Percentiles rank a stretch among this genome's conserved stretches.
Conservation (phyloP, 805 yeast genomes). For the Priceomyces haplophilus region DNA sequence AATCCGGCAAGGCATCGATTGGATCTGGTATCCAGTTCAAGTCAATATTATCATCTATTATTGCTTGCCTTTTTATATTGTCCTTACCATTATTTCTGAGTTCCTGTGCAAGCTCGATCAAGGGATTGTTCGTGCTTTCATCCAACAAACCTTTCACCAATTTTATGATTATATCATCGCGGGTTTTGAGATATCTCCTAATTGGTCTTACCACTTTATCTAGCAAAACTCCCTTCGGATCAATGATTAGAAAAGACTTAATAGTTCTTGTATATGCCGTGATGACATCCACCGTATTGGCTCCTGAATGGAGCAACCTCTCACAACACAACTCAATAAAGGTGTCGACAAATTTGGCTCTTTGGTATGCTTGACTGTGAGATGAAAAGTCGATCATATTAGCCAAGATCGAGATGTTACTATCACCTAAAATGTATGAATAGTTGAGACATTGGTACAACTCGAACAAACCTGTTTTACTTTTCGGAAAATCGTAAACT, state of each 20-base stretch:
- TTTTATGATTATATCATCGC: conserved; percentile 68
- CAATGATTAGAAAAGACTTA: conserved; percentile 68
- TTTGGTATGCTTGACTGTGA: conserved; percentile 37
- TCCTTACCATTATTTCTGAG: conserved; percentile 28
- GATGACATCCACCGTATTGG: conserved; percentile 71
- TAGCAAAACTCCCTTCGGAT: conserved; percentile 79
- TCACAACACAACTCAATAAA: conserved; percentile 46
- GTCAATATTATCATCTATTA: conserved; percentile 42
- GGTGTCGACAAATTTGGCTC: conserved; percentile 48
- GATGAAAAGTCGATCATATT: conserved; percentile 17
- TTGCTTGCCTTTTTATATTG: conserved; percentile 5
- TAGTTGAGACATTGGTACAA: conserved; percentile 46
- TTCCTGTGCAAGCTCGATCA: conserved; percentile 55
- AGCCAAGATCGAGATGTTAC: conserved; percentile 4
- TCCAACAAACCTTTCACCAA: conserved; percentile 71
- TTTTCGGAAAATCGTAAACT: conserved; percentile 50
- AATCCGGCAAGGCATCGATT: conserved; percentile 85
- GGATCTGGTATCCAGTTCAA: conserved; percentile 82
- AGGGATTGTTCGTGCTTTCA: conserved; percentile 34
- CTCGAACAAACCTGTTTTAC: conserved; percentile 55
- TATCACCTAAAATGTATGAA: conserved; percentile 3
- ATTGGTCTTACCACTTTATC: conserved; percentile 79
- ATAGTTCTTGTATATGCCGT: conserved; percentile 68
- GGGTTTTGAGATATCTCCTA: conserved; percentile 62
- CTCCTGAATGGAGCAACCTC: conserved; percentile 71